These are phyloP conservation scores for Dothideomycetes sp. DNA, from an alignment of 2,329 filamentous ascomycete genomes.

Conservation along the genomic window DNA sequence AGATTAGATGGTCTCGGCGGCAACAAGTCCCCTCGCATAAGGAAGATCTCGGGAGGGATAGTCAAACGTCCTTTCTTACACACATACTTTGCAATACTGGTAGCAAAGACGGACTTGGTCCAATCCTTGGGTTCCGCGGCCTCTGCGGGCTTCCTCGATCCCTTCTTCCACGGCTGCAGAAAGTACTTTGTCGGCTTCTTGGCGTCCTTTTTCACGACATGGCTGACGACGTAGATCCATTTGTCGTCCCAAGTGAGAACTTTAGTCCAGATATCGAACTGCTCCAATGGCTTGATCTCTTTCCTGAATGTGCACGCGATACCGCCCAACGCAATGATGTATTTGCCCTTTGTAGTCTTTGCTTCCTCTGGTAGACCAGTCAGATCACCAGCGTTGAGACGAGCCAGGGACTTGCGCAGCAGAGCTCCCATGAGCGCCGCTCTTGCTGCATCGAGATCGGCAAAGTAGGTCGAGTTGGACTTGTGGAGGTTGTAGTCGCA, in stretches of 20 bases:
- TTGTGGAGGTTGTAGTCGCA: constrained; percentile 83
- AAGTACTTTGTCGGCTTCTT: constrained; percentile 29
- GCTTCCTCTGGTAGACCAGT: constrained; percentile 20
- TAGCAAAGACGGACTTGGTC: constrained; percentile 35
- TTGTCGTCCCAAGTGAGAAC: constrained; percentile 38
- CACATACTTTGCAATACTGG: constrained; percentile 39
- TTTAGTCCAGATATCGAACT: constrained; percentile 38
- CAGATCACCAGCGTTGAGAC: constrained; percentile 23
- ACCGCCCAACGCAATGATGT: constrained; percentile 34
- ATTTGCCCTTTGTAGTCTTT: constrained; percentile 17
- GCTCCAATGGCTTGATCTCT: constrained; percentile 33
- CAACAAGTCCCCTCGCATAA: constrained; percentile 61
- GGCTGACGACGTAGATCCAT: constrained; percentile 38
- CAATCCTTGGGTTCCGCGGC: constrained; percentile 18
- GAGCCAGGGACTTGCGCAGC: constrained; percentile 32
- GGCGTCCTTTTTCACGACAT: constrained; percentile 34
- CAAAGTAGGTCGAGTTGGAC: constrained; percentile 75
- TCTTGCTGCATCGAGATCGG: constrained; percentile 73
- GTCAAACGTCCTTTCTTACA: constrained; percentile 56
- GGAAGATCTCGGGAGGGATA: constrained; percentile 66
- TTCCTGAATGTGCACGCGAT: constrained; percentile 37
- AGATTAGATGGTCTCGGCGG: constrained; percentile 57
- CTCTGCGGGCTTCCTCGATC: constrained; percentile 10
- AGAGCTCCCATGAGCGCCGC: constrained; percentile 61
- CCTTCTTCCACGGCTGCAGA: constrained; percentile 35